phyloP scores from a whole-genome alignment of 164 flowering plant genomes.

The Chimonanthus praecox region DNA sequence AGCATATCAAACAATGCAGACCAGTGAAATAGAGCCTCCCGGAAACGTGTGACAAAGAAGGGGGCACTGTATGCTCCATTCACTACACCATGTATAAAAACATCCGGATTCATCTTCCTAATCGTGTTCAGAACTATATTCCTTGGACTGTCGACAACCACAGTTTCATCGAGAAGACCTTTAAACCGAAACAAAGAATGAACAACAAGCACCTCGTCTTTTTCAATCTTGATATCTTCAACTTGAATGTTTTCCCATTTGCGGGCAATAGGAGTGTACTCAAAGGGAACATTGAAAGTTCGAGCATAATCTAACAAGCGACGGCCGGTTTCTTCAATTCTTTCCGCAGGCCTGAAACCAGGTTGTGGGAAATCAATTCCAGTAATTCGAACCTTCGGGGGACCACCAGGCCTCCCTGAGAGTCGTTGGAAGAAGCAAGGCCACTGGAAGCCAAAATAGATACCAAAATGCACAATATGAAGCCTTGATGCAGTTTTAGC shows the following conservation, averaged over 20 bases:
- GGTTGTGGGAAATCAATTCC: slow-evolving; percentile 87
- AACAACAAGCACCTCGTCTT: slow-evolving; percentile 60
- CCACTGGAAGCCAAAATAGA: slow-evolving; percentile 90
- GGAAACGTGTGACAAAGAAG: slow-evolving; percentile 72
- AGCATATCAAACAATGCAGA: slow-evolving; percentile 80
- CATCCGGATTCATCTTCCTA: slow-evolving; percentile 52
- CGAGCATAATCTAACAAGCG: slow-evolving; percentile 61
- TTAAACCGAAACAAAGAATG: slow-evolving; percentile 51
- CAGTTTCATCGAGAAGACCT: slow-evolving; percentile 65
- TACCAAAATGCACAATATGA: slow-evolving; percentile 84
- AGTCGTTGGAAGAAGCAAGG: slow-evolving; percentile 69
- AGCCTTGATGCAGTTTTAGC: slow-evolving; percentile 38
- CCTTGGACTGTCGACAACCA: slow-evolving; percentile 55
- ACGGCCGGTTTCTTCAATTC: slow-evolving; percentile 75
- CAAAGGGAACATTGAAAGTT: slow-evolving; percentile 67
- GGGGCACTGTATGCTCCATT: slow-evolving; percentile 80
- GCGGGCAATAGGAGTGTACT: slow-evolving; percentile 65
- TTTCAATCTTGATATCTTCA: slow-evolving; percentile 65
- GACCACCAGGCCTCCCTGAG: slow-evolving; percentile 53
- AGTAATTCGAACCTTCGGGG: slow-evolving; percentile 74
- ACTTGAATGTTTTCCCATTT: slow-evolving; percentile 68
- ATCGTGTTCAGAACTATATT: slow-evolving; percentile 44
- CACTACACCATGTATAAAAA: slow-evolving; percentile 57
- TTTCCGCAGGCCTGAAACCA: slow-evolving; percentile 77
- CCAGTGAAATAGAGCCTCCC: slow-evolving; percentile 74